Base-by-base conservation (phyloP, 2,329 filamentous ascomycete genomes). In the Cladosporium sp. region DNA sequence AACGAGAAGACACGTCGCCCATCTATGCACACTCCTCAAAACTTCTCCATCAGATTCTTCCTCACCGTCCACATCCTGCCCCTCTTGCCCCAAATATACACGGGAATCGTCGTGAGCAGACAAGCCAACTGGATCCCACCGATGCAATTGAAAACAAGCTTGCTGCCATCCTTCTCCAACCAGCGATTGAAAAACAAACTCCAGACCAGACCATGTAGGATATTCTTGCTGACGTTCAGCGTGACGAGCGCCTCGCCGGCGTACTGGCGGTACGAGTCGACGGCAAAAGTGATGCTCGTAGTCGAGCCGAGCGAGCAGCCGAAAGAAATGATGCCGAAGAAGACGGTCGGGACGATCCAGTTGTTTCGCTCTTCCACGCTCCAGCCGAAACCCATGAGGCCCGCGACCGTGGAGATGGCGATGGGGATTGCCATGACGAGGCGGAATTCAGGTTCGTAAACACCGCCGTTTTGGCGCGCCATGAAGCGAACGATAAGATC, bases 361-460 rank as follows among this genome's bases (percentile, higher is more conserved):
- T 85, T 82, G 72, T 97, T 88, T 28, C 83, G 83, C 65, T 89
- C 84, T 68, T 92, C 78, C 0, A 90, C 92, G 11, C 90, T 93
- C 95, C 94, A 98, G n/a, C 94, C 94, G 73, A 95, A 98, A 2
- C 93, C 94, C 88, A 97, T 96, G 18, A 98, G 85, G 0, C 95
- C 95, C 35, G 94, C 87, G 1, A 89, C 87, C 0, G 93, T 97
- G 3, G 88, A 88, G 63, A 97, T 73, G 0, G 89, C 82, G 35
- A 97, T 89, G 0, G 93, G 94, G 3, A 89, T 79, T 0, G 88
- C 91, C 94, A 98, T 97, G 52, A 96, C 85, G 0, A 97, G 85
- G 7, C 93, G 87, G 74, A 96, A 98, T 77, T 98, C 94, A 0
- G 94, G 94, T 77, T 98, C 94, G 76, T 97, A 98, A 2, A 98